A percentile compares a stretch with the other conserved stretches of the same genome.
These are phyloP conservation scores for Lineolata rhizophorae DNA, from an alignment of 495 filamentous ascomycete genomes.

Conservation along the genomic window DNA sequence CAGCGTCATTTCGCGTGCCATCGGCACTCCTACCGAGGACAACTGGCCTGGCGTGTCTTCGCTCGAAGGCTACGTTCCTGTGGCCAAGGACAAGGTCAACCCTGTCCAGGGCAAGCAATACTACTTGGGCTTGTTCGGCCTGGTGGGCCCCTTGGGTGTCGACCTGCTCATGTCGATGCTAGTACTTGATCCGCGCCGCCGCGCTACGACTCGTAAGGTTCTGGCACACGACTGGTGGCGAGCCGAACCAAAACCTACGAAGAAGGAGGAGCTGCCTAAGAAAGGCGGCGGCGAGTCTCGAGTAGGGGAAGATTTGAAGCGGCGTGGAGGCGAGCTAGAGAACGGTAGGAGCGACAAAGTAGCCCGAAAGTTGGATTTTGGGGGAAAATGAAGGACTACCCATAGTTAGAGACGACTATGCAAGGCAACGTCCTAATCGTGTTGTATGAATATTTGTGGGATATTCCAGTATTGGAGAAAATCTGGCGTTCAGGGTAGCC, in stretches of 20 bases:
- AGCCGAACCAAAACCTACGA: constrained; percentile 60
- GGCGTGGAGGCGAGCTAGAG: constrained; percentile 44
- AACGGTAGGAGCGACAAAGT: constrained; percentile 47
- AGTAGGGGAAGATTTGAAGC: constrained; percentile 65
- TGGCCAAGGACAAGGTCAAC: constrained; percentile 24
- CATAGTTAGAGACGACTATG: no score
- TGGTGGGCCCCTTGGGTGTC: constrained; percentile 57
- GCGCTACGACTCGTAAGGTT: constrained; percentile 51
- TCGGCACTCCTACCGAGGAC: constrained; percentile 83
- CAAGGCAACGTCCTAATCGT: no score
- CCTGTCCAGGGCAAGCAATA: constrained; percentile 46
- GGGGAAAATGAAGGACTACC: constrained; percentile 21
- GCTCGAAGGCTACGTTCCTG: constrained; percentile 47
- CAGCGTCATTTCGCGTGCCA: constrained; percentile 52
- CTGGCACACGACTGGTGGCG: constrained; percentile 76
- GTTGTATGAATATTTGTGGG: no score
- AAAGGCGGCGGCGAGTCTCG: constrained; percentile 46
- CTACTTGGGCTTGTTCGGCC: constrained; percentile 49
- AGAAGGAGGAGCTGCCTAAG: constrained; percentile 59
- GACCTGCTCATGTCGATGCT: constrained; percentile 78
- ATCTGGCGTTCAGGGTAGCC: no score
- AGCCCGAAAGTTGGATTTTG: constrained; percentile 76
- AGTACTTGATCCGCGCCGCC: constrained; percentile 59
- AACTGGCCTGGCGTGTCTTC: constrained; percentile 85
- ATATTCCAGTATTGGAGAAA: no score